phyloP scores from a whole-genome alignment of 768 basidiomycete genomes.

The Hemileccinum rubropunctum region DNA sequence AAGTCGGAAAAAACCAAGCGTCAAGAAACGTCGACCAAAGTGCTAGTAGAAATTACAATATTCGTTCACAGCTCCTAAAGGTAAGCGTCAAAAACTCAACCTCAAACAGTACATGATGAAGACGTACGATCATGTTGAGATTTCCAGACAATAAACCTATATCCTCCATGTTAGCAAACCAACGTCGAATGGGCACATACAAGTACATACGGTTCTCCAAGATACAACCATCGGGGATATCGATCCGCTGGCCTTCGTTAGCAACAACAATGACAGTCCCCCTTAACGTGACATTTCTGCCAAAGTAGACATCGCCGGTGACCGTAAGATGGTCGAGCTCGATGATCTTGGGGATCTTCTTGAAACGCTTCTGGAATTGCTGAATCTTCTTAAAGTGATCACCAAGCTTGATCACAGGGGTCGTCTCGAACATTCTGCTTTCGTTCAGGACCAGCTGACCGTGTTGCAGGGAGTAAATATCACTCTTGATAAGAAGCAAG shows the following conservation, averaged over 20 bases:
- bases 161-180: conserved; percentile 13
- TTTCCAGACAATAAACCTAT: conserved; percentile 70
- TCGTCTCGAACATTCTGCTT: conserved; percentile 54
- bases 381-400: conserved; percentile 76
- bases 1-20: conserved; percentile 3
- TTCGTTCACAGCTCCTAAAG: conserved; percentile 31
- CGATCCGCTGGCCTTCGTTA: conserved; percentile 72
- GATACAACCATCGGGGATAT: conserved; percentile 72
- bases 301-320: conserved; percentile 65
- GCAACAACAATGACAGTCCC: conserved; percentile 76
- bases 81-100: conserved; percentile 1
- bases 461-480: conserved; percentile 69
- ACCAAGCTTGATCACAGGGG: conserved; percentile 75
- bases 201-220: conserved; percentile 57
- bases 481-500: conserved; percentile 63
- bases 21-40: conserved; percentile 1
- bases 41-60: not conserved
- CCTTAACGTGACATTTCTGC: conserved; percentile 59
- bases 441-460: conserved; percentile 64
- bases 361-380: conserved; percentile 73
- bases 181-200: not conserved
- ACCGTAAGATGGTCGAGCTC: conserved; percentile 77
- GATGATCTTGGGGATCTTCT: conserved; percentile 68
- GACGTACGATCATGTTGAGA: conserved; percentile 65
- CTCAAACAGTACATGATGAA: not conserved